Evolutionary conservation across 768 basidiomycete genomes (phyloP).

Genomic region (Goffeauzyma gilvescens): DNA sequence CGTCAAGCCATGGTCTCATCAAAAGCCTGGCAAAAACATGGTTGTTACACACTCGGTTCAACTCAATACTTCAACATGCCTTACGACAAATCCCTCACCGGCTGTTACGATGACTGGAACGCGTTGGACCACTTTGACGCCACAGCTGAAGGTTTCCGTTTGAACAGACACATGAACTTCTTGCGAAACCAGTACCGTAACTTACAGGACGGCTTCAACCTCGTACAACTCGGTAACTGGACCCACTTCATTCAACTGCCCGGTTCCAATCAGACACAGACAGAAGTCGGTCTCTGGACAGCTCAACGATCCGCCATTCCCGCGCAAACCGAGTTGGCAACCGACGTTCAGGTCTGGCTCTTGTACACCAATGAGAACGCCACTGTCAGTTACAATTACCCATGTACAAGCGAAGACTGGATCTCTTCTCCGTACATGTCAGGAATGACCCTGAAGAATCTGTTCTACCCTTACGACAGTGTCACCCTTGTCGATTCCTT

Average conservation of each 20-base stretch:
- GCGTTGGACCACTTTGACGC: constrained; percentile 88
- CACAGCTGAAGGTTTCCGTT: constrained; percentile 53
- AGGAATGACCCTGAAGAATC: constrained; percentile 47
- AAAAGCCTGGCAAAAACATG: constrained; percentile 78
- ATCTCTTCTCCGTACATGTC: constrained; percentile 59
- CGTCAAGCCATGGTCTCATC: constrained; percentile 78
- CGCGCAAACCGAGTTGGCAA: constrained; percentile 38
- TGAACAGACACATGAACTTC: constrained; percentile 53
- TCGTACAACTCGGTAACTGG: constrained; percentile 73
- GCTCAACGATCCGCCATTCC: constrained; percentile 48
- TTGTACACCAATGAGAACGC: constrained; percentile 68
- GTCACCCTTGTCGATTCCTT: constrained; percentile 50
- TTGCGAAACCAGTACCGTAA: constrained; percentile 51
- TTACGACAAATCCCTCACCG: constrained; percentile 54
- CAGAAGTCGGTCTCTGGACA: constrained; percentile 79
- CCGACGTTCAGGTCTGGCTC: constrained; percentile 58
- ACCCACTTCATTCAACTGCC: constrained; percentile 58
- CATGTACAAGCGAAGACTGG: constrained; percentile 45
- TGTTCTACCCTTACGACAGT: constrained; percentile 67
- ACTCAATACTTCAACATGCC: constrained; percentile 88
- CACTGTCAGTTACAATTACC: constrained; percentile 45
- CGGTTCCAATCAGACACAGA: constrained; percentile 60
- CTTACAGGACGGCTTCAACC: constrained; percentile 67
- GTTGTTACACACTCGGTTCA: constrained; percentile 77
- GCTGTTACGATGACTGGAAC: constrained; percentile 80